A percentile compares a stretch with the other conserved stretches of the same genome.
Evolutionary conservation across 1,284 basidiomycete species (phyloP).

Genomic region (Pulveroboletus sp.): DNA sequence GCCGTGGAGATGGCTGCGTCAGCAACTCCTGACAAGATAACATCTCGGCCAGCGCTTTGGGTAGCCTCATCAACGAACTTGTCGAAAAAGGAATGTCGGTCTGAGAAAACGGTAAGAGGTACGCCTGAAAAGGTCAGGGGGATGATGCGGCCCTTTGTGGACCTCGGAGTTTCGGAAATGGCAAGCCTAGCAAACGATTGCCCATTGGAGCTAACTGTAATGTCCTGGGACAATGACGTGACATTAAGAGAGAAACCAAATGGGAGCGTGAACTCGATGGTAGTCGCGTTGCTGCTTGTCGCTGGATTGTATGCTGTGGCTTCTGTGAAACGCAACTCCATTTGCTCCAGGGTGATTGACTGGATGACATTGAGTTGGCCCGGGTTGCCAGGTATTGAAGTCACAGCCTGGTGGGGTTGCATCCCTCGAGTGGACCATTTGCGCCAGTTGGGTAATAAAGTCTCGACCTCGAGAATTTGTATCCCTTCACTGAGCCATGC

Average conservation of each 20-base stretch:
- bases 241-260: conserved; percentile 74
- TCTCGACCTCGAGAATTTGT: too few species aligned
- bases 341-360: conserved; percentile 59
- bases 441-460: too few species aligned
- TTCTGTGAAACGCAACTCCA: conserved; percentile 60
- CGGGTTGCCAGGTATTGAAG: conserved; percentile 64
- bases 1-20: conserved; percentile 65
- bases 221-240: conserved; percentile 56
- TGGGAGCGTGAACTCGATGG: conserved; percentile 63
- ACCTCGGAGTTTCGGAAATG: conserved; percentile 57
- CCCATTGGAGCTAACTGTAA: conserved; percentile 54
- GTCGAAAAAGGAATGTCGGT: conserved; percentile 55
- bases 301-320: conserved; percentile 53
- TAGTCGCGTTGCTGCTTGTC: conserved; percentile 60
- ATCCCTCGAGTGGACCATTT: too few species aligned
- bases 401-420: conserved; percentile 53
- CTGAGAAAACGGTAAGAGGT: conserved; percentile 55
- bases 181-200: conserved; percentile 59
- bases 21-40: conserved; percentile 58
- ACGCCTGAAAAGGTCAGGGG: conserved; percentile 59
- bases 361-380: conserved; percentile 65
- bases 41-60: conserved; percentile 42
- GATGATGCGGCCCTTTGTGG: conserved; percentile 68
- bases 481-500: conserved; percentile 78
- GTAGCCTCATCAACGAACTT: conserved; percentile 67